Evolutionary conservation across 2,329 filamentous ascomycete species (phyloP).

Genomic region (Talaromyces atroroseus): DNA sequence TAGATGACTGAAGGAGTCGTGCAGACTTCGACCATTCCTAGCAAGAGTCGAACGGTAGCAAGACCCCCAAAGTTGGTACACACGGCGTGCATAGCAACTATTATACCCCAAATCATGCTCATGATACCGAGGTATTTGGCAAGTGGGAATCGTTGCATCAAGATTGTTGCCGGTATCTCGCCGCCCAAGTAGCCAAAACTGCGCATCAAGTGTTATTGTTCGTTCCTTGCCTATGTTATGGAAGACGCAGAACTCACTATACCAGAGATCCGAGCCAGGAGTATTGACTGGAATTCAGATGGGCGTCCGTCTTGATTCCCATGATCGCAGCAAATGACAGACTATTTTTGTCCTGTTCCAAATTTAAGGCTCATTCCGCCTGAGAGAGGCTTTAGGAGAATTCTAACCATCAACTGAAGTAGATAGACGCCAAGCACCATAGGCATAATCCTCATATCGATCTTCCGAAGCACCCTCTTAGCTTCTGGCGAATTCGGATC

Average conservation of each 20-base stretch:
- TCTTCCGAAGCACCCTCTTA: background rate
- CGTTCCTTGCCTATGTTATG: background rate
- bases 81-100: background rate
- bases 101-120: constrained; percentile 5
- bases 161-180: constrained; percentile 1
- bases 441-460: constrained; percentile 2
- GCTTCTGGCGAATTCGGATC: constrained; percentile 1
- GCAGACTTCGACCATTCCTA: background rate
- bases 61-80: background rate
- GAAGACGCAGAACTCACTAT: background rate
- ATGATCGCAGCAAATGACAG: constrained; percentile 4
- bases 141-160: background rate
- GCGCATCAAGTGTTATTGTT: background rate
- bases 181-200: constrained; percentile 2
- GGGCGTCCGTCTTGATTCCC: constrained; percentile 2
- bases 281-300: background rate
- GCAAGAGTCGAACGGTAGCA: background rate
- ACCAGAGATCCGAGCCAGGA: constrained; percentile 5
- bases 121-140: constrained; percentile 4
- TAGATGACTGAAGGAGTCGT: background rate
- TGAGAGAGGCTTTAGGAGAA: background rate
- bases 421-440: background rate
- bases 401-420: background rate
- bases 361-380: background rate
- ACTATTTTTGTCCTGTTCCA: background rate